These are phyloP conservation scores for Poa pratensis DNA, from an alignment of 176 grass and related monocot species.

Conservation along the genomic window DNA sequence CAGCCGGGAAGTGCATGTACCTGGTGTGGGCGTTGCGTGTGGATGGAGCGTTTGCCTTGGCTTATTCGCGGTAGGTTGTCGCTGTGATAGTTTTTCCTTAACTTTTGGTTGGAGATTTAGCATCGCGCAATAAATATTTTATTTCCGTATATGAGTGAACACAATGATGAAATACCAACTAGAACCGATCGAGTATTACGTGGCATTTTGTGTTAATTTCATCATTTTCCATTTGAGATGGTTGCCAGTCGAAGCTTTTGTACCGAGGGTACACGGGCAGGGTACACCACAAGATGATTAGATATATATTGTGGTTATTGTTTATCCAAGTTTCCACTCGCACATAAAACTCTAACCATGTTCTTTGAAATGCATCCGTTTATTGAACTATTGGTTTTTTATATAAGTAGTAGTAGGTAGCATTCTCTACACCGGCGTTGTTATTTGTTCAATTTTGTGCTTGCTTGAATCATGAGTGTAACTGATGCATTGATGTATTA, in stretches of 20 bases:
- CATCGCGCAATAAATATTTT: neutral
- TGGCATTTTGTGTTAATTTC: neutral
- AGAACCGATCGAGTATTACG: no score
- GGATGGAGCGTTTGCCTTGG: constrained; percentile 13
- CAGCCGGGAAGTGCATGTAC: neutral
- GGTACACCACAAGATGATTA: neutral
- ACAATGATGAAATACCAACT: no score
- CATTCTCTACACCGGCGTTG: no score
- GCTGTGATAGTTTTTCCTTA: no score
- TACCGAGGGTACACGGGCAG: neutral
- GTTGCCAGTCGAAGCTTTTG: neutral
- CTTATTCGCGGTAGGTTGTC: neutral
- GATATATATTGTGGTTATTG: neutral
- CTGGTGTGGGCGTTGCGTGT: constrained; percentile 20
- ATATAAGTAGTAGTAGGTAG: neutral
- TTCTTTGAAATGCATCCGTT: neutral
- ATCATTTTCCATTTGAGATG: neutral
- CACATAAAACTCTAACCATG: neutral
- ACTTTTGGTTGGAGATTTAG: neutral
- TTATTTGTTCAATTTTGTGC: no score
- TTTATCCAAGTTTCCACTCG: neutral
- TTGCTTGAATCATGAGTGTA: no score
- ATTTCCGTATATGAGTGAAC: neutral
- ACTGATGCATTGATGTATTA: no score
- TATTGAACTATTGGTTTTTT: neutral